These are phyloP conservation scores for Arabidopsis suecica DNA, from an alignment of 345 rosid genomes.

Conservation along the genomic window DNA sequence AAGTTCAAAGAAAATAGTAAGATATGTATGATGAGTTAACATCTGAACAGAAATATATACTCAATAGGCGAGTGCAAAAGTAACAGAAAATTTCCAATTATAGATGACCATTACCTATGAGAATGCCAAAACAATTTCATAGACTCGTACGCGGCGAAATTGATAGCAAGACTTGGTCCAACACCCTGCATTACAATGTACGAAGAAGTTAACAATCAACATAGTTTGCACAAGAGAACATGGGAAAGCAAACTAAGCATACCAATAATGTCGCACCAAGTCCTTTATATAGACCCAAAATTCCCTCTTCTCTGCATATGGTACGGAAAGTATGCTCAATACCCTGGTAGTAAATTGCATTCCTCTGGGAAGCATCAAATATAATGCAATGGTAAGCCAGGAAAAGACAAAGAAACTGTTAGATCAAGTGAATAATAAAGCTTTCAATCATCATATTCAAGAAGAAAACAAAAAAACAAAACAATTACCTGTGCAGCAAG, in stretches of 20 bases:
- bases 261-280: conserved; percentile 97
- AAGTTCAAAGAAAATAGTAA: conserved; percentile 16
- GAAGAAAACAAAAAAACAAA: neutral
- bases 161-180: conserved; percentile 91
- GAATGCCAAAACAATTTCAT: conserved; percentile 74
- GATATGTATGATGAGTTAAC: neutral
- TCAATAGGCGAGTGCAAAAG: neutral
- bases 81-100: neutral
- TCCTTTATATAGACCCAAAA: conserved; percentile 90
- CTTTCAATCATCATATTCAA: neutral
- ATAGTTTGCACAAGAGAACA: conserved; percentile 22
- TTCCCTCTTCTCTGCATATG: conserved; percentile 84
- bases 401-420: conserved; percentile 22
- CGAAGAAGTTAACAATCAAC: conserved; percentile 1
- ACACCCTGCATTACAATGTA: conserved; percentile 67
- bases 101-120: conserved; percentile 56
- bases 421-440: neutral
- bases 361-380: conserved; percentile 60
- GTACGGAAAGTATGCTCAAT: conserved; percentile 74
- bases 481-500: conserved; percentile 85
- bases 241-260: conserved; percentile 34
- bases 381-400: neutral
- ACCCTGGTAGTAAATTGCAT: conserved; percentile 78
- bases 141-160: conserved; percentile 80
- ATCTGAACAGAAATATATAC: neutral